Evolutionary conservation across 495 filamentous ascomycete genomes (phyloP).

Genomic region (Poronia punctata): DNA sequence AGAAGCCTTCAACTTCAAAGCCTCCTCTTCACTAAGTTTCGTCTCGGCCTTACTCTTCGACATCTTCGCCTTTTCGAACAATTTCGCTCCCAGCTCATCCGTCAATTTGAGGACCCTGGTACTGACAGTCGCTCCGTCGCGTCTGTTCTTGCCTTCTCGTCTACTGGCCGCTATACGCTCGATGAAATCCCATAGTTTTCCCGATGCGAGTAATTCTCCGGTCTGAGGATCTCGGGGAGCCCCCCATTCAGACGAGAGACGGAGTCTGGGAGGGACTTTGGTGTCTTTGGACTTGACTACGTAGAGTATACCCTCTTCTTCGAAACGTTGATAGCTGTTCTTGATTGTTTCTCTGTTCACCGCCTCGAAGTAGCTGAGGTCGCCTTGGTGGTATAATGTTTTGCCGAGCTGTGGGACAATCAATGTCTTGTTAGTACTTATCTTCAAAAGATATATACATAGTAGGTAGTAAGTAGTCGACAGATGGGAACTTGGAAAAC

Average conservation of each 20-base stretch:
- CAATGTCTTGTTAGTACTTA: constrained; percentile 16
- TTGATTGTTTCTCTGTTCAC: constrained; percentile 97
- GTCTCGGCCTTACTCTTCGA: constrained; percentile 25
- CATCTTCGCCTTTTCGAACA: constrained; percentile 39
- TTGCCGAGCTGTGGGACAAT: constrained; percentile 64
- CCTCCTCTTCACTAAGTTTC: constrained; percentile 36
- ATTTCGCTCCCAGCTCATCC: constrained; percentile 46
- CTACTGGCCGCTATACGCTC: constrained; percentile 76
- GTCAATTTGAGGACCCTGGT: constrained; percentile 72
- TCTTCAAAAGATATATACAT: not conserved
- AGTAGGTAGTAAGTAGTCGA: too few species aligned
- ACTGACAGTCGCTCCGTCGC: constrained; percentile 84
- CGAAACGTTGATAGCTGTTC: constrained; percentile 81
- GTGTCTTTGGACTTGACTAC: constrained; percentile 58
- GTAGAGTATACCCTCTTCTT: constrained; percentile 82
- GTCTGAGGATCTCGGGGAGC: constrained; percentile 55
- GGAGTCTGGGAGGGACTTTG: constrained; percentile 50
- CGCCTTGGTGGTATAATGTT: constrained; percentile 94
- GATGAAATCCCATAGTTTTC: constrained; percentile 81
- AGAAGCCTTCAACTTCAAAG: constrained; percentile 23
- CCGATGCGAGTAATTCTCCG: constrained; percentile 57
- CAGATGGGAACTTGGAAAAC: constrained; percentile 21
- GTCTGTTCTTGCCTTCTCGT: constrained; percentile 88
- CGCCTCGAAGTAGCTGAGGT: constrained; percentile 92
- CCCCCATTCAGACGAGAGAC: constrained; percentile 71